Base-by-base conservation (phyloP, 1,284 basidiomycete species). In the Puccinia triticina region DNA sequence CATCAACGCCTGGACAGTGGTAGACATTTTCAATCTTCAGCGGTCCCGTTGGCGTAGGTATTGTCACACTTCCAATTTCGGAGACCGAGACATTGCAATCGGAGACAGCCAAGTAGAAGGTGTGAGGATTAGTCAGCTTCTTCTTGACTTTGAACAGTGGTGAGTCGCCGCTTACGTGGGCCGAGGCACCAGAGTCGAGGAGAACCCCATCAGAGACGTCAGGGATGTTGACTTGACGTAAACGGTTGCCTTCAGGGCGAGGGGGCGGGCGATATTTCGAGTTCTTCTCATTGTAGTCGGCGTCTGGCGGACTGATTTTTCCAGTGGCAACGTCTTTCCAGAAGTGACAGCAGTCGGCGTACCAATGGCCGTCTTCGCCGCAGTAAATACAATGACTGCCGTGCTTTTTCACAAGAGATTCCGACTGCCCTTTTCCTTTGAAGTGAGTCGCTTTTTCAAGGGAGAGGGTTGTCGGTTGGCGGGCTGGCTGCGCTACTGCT, bases 381-480 rank as follows among this genome's bases (percentile, higher is more conserved):
- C 69, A 72, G 40, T 46, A 72, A 29, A 23, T 29, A 29, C 69
- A 72, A 8, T 21, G 10, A 32, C 50, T 21, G 40, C 69, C 69
- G 40, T 57, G 26, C 7, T 23, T 10, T 5, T 67, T 46, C 23
- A 67, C 10, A 7, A 67, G 64, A 14, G 64, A 10, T n/a, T 67
- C 18, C 5, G 64, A 67, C 29, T 67, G 43, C 1, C 64, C 64
- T 23, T 67, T 67, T 11, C 64, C 64, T n/a, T 46, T 37, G 64
- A 14, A 67, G 32, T 37, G 34, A 1, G 32, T 23, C 5, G 64
- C 18, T 67, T 67, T 67, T 2, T 67, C 43, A 40, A 67, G n/a
- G n/a, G 10, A 7, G 64, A 26, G n/a, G 26, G 10, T 21, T 26
- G 8, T n/a, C 91, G 86, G 1, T 93, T 91, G 34, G 87, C 86